Conservation (phyloP, 2,329 filamentous ascomycete genomes). For the Fusarium mundagurra region DNA sequence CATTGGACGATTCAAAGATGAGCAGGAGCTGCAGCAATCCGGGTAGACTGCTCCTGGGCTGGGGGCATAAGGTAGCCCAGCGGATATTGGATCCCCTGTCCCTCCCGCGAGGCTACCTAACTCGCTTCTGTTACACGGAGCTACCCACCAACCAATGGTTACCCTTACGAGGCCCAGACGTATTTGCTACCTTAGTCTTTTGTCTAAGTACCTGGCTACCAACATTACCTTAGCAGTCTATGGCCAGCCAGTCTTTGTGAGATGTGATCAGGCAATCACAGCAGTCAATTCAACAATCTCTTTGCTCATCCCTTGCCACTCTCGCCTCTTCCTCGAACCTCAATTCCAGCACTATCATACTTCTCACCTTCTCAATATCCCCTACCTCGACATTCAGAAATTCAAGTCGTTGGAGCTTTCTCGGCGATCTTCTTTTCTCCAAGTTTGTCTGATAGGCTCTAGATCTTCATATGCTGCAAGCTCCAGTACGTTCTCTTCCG, state of each 20-base stretch:
- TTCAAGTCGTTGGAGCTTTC: background rate
- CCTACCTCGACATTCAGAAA: background rate
- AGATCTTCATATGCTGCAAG: background rate
- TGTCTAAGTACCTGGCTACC: background rate
- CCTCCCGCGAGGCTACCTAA: background rate
- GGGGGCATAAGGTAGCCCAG: background rate
- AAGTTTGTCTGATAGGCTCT: background rate
- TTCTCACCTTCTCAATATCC: too few relatives aligned
- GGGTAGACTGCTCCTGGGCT: background rate
- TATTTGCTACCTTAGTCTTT: too few relatives aligned
- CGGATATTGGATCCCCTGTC: background rate
- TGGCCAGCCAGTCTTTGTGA: background rate
- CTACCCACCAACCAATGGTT: background rate
- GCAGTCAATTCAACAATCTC: background rate
- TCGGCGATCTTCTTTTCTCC: background rate
- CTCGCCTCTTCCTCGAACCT: accelerated
- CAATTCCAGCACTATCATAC: background rate
- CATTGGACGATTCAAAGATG: background rate
- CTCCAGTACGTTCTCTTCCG: background rate
- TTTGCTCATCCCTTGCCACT: background rate
- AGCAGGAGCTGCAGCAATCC: background rate
- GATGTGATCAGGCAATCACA: background rate
- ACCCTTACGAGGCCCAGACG: too few relatives aligned
- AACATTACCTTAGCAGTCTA: background rate
- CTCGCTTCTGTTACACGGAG: background rate